Evolutionary conservation across 1,284 basidiomycete genomes (phyloP).

Genomic region (Veloboletus limbatus): DNA sequence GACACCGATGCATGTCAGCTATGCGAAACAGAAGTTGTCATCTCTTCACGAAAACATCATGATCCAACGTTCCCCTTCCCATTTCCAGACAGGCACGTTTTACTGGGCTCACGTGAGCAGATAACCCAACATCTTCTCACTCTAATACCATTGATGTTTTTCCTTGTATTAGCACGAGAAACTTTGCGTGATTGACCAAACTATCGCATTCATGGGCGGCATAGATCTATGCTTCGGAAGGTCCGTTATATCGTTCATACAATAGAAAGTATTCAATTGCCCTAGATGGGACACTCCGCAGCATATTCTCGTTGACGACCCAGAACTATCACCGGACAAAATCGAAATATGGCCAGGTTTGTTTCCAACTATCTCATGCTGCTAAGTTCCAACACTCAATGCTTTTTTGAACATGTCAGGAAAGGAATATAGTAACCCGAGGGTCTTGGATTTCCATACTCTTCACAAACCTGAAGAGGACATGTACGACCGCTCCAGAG

Average conservation of each 20-base stretch:
- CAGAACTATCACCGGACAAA: conserved; percentile 54
- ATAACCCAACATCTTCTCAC: conserved; percentile 2
- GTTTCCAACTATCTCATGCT: conserved; percentile 1
- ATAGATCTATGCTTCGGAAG: conserved; percentile 90
- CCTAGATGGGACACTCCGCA: conserved; percentile 93
- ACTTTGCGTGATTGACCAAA: conserved; percentile 95
- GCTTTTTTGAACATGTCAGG: conserved; percentile 41
- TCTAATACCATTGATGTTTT: neutral
- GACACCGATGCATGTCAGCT: conserved; percentile 46
- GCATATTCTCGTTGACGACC: conserved; percentile 88
- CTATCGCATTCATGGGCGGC: conserved; percentile 98
- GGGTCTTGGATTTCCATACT: conserved; percentile 84
- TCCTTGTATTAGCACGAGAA: conserved; percentile 83
- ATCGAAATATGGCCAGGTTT: conserved; percentile 84
- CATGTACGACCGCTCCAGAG: conserved; percentile 87
- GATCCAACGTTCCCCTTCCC: conserved; percentile 95
- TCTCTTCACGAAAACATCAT: conserved; percentile 91
- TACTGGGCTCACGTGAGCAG: conserved; percentile 92
- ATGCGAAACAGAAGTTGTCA: conserved; percentile 88
- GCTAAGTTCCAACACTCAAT: neutral
- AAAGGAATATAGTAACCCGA: conserved; percentile 92
- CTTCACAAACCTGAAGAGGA: conserved; percentile 92
- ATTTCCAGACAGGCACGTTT: conserved; percentile 96
- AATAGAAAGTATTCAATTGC: neutral
- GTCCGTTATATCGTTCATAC: conserved; percentile 35